phyloP scores from a whole-genome alignment of 768 basidiomycete species.

The Lentinula sp. region DNA sequence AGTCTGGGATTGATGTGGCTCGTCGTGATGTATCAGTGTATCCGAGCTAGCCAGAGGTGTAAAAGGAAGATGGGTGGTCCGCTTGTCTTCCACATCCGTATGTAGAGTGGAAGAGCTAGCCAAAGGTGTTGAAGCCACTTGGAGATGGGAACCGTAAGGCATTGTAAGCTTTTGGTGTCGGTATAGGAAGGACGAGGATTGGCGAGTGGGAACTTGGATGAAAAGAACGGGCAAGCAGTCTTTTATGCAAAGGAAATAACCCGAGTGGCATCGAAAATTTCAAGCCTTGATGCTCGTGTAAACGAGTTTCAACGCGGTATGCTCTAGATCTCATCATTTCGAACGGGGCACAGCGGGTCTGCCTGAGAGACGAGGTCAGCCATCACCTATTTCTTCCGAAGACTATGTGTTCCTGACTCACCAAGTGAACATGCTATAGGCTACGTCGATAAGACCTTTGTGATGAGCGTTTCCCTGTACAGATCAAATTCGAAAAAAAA shows the following conservation, averaged over 20 bases:
- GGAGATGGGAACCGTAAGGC: neutral
- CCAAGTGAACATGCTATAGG: neutral
- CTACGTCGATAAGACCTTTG: neutral
- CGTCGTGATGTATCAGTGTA: neutral
- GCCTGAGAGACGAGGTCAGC: neutral
- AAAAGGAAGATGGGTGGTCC: neutral
- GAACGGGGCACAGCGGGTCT: neutral
- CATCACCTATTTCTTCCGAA: neutral
- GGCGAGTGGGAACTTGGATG: neutral
- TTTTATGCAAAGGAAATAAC: neutral
- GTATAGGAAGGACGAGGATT: neutral
- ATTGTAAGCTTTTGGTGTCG: neutral
- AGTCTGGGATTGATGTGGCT: neutral
- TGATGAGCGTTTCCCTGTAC: neutral
- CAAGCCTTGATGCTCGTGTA: neutral
- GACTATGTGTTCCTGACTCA: neutral
- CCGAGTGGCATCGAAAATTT: neutral
- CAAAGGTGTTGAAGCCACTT: neutral
- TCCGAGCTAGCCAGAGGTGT: neutral
- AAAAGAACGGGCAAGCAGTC: neutral
- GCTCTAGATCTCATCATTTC: neutral
- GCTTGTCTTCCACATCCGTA: neutral
- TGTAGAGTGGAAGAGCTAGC: neutral
- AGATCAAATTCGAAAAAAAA: neutral
- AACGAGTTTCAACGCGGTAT: neutral